Evolutionary conservation across 345 rosid genomes (phyloP).

Genomic region (Citropsis articulata): DNA sequence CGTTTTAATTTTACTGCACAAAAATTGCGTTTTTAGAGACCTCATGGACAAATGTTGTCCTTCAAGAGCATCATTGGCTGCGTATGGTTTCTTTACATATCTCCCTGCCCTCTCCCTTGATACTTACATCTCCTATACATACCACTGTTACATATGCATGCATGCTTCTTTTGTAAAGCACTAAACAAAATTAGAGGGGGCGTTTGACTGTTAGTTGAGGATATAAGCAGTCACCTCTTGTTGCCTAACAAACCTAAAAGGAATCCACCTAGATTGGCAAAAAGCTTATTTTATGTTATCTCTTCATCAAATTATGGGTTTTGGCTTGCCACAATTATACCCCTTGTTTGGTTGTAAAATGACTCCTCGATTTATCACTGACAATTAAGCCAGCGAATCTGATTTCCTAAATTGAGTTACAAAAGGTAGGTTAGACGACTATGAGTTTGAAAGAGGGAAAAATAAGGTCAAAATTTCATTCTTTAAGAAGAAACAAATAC

Average conservation of each 20-base stretch:
- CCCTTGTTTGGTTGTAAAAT: not conserved
- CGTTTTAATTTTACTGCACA: no score
- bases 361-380: not conserved
- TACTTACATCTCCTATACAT: not conserved
- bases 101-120: not conserved
- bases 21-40: no score
- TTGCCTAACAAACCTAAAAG: slow-evolving; percentile 4
- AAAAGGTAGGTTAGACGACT: not conserved
- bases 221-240: not conserved
- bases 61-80: not conserved
- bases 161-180: not conserved
- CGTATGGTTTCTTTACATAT: no score
- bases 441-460: not conserved
- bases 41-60: no score
- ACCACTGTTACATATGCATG: not conserved
- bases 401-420: not conserved
- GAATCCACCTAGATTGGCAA: not conserved
- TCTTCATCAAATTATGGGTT: not conserved
- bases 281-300: not conserved
- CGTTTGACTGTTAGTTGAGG: not conserved
- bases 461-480: not conserved
- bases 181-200: not conserved
- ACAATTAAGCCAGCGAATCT: not conserved
- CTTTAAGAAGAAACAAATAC: not conserved
- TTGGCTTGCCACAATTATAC: not conserved